Evolutionary conservation across 2,329 filamentous ascomycete genomes (phyloP).

Genomic region (Fusarium caatingaense): DNA sequence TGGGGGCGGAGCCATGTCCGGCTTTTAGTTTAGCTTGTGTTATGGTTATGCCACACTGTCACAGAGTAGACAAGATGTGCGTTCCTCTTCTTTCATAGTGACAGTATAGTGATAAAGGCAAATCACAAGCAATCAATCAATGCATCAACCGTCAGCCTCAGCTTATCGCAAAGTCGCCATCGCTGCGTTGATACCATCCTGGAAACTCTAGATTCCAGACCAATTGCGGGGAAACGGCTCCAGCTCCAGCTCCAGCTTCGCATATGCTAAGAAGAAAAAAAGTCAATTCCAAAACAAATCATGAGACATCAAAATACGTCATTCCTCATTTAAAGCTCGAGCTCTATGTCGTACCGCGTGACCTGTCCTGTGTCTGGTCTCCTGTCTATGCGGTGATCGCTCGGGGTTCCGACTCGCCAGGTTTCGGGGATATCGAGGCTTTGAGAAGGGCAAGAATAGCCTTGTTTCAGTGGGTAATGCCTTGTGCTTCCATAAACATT

Average conservation of each 20-base stretch:
- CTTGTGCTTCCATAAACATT: constrained; percentile 2
- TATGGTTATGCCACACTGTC: not conserved
- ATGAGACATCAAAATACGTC: constrained; percentile 29
- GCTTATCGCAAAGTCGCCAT: constrained; percentile 22
- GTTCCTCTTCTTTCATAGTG: not conserved
- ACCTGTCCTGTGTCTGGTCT: not conserved
- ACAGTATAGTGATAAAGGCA: not conserved
- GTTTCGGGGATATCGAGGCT: constrained; percentile 32
- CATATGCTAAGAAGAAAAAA: not conserved
- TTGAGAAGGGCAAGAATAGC: constrained; percentile 13
- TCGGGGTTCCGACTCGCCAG: constrained; percentile 30
- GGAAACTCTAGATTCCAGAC: constrained; percentile 7
- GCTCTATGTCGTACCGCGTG: constrained; percentile 7
- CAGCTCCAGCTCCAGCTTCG: not conserved
- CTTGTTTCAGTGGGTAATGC: constrained; percentile 22
- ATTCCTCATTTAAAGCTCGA: constrained; percentile 14
- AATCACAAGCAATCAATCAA: not conserved
- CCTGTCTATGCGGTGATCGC: constrained; percentile 15
- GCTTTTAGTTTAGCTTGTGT: not conserved
- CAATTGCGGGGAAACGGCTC: constrained; percentile 22
- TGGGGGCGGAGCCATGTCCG: not conserved
- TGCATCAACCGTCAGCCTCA: constrained; percentile 2
- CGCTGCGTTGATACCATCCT: constrained; percentile 15
- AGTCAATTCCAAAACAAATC: constrained; percentile 22
- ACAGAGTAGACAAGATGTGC: constrained; percentile 1